Evolutionary conservation across 306 rosid species (phyloP).

Genomic region (Benincasa hispida): DNA sequence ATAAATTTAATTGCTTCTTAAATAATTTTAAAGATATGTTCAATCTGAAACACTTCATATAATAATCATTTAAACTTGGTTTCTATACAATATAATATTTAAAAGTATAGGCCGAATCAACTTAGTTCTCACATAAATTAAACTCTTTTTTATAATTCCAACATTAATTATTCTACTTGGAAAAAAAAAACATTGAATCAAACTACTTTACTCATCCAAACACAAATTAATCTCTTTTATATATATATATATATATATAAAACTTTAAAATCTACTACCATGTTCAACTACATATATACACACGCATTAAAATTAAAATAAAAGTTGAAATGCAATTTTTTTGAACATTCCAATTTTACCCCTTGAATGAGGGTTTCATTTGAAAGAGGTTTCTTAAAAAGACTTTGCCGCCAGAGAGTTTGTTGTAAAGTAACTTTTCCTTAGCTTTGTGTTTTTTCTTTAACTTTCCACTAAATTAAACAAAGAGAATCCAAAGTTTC

Average conservation of each 20-base stretch:
- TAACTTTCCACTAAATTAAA: neutral
- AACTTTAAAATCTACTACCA: too few relatives aligned
- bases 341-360: neutral
- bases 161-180: too few relatives aligned
- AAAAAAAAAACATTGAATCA: too few relatives aligned
- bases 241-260: too few relatives aligned
- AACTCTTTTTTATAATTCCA: too few relatives aligned
- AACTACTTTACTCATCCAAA: too few relatives aligned
- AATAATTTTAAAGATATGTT: neutral
- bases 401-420: neutral
- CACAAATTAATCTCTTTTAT: too few relatives aligned
- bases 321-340: too few relatives aligned
- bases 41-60: neutral
- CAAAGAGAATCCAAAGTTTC: neutral
- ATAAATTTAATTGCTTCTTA: neutral
- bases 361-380: neutral
- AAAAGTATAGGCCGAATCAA: neutral
- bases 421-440: neutral
- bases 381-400: neutral
- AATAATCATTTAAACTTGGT: neutral
- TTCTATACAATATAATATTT: neutral
- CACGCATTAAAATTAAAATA: too few relatives aligned
- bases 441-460: neutral
- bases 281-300: too few relatives aligned
- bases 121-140: too few relatives aligned